Conservation (phyloP, 371 early-diverging fungal genomes). For the Basidiobolus meristosporus region DNA sequence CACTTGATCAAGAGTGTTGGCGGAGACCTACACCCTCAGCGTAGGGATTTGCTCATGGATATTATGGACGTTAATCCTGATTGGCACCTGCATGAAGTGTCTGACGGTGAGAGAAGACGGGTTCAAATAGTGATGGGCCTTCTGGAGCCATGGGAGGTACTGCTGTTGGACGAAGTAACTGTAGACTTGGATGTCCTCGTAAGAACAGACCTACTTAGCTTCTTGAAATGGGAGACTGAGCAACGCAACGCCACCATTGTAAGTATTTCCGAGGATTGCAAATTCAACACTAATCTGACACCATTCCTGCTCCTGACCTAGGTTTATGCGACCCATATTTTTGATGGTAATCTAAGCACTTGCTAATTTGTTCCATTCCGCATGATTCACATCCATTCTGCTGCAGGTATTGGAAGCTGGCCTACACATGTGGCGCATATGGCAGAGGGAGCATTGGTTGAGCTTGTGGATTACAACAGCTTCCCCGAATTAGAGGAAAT, state of each 20-base stretch:
- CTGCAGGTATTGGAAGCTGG: constrained; percentile 21
- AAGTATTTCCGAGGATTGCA: constrained; percentile 8
- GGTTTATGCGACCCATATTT: constrained; percentile 50
- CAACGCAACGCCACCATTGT: constrained; percentile 36
- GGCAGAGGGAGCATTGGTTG: constrained; percentile 25
- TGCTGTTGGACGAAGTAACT: constrained; percentile 66
- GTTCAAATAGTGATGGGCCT: constrained; percentile 65
- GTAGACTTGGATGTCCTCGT: constrained; percentile 67
- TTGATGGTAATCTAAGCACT: constrained; percentile 18
- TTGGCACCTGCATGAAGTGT: constrained; percentile 56
- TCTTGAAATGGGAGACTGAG: constrained; percentile 38
- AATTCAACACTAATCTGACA: neutral
- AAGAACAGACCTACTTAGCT: constrained; percentile 38
- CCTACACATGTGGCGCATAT: constrained; percentile 60
- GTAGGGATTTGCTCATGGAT: constrained; percentile 30
- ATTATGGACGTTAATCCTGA: constrained; percentile 46
- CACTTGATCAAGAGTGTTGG: constrained; percentile 46
- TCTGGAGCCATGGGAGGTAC: constrained; percentile 44
- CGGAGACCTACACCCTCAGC: constrained; percentile 36
- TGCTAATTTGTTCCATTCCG: neutral
- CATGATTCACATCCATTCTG: constrained; percentile 1
- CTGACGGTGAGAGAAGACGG: constrained; percentile 44
- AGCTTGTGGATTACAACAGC: constrained; percentile 4
- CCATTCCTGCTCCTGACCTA: too few species aligned
- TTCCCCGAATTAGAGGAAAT: constrained; percentile 26